These are phyloP conservation scores for Zymoseptoria passerinii DNA, from an alignment of 2,329 filamentous ascomycete species.

Conservation along the genomic window DNA sequence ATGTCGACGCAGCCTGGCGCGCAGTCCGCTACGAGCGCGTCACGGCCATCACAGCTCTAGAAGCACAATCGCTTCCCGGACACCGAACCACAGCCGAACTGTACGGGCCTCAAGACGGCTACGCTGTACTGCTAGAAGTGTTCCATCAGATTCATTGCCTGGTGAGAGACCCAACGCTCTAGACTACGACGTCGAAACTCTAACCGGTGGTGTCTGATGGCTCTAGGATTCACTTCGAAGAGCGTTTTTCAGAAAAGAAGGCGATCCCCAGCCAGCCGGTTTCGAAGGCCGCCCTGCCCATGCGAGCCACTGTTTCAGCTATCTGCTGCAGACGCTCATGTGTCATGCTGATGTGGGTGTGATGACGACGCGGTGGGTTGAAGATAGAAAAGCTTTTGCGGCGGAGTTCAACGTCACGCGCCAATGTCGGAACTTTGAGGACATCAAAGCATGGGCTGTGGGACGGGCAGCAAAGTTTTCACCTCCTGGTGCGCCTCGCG, in stretches of 20 bases:
- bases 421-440: slow-evolving; percentile 1
- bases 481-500: too few species aligned
- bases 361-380: not conserved
- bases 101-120: not conserved
- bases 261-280: too few species aligned
- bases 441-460: not conserved
- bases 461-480: too few species aligned
- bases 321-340: not conserved
- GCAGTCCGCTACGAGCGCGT: not conserved
- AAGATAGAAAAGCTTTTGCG: not conserved
- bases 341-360: slow-evolving; percentile 1
- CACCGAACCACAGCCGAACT: not conserved
- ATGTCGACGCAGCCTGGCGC: too few species aligned
- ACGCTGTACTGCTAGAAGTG: not conserved
- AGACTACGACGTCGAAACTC: too few species aligned
- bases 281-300: too few species aligned
- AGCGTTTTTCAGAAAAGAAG: too few species aligned
- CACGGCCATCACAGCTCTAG: not conserved
- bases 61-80: not conserved
- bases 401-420: not conserved
- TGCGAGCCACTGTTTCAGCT: not conserved
- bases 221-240: too few species aligned
- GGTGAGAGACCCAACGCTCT: too few species aligned
- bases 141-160: slow-evolving; percentile 1
- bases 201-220: too few species aligned